Evolutionary conservation across 2,329 filamentous ascomycete genomes (phyloP).

Genomic region (Blumeriella jaapii): DNA sequence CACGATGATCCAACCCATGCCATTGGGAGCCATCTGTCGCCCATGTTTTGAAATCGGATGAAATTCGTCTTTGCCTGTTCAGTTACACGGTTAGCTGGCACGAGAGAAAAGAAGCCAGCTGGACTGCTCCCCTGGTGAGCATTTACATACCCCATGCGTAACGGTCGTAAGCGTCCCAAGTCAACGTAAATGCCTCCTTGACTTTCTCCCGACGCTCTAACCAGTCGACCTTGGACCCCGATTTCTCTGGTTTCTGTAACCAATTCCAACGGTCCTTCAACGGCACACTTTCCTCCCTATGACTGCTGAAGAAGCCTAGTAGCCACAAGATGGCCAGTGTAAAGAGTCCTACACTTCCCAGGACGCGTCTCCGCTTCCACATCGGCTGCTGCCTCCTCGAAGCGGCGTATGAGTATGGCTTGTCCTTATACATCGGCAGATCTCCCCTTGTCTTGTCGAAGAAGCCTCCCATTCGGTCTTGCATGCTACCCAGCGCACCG

Average conservation of each 20-base stretch:
- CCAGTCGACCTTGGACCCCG: constrained; percentile 52
- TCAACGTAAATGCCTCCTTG: constrained; percentile 78
- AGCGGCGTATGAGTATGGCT: constrained; percentile 66
- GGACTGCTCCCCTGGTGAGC: no score
- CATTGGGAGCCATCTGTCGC: constrained; percentile 73
- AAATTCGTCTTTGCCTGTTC: constrained; percentile 69
- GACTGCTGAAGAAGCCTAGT: constrained; percentile 45
- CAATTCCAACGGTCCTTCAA: constrained; percentile 43
- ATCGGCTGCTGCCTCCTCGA: constrained; percentile 46
- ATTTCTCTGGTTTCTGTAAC: constrained; percentile 39
- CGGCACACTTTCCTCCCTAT: constrained; percentile 24
- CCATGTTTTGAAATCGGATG: constrained; percentile 71
- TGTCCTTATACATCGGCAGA: constrained; percentile 98
- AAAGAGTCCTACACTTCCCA: constrained; percentile 40
- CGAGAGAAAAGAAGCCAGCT: neutral
- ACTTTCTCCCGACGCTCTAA: constrained; percentile 65
- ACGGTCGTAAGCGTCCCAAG: constrained; percentile 85
- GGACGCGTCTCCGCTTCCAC: constrained; percentile 52
- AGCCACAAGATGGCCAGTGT: constrained; percentile 56
- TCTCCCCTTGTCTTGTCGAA: constrained; percentile 45
- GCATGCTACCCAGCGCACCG: constrained; percentile 39
- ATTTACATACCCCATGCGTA: constrained; percentile 71
- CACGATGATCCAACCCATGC: constrained; percentile 96
- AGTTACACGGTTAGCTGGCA: constrained; percentile 25
- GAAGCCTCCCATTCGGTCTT: constrained; percentile 51